phyloP scores from a whole-genome alignment of 2,329 filamentous ascomycete genomes.

The Parascedosporium putredinis region DNA sequence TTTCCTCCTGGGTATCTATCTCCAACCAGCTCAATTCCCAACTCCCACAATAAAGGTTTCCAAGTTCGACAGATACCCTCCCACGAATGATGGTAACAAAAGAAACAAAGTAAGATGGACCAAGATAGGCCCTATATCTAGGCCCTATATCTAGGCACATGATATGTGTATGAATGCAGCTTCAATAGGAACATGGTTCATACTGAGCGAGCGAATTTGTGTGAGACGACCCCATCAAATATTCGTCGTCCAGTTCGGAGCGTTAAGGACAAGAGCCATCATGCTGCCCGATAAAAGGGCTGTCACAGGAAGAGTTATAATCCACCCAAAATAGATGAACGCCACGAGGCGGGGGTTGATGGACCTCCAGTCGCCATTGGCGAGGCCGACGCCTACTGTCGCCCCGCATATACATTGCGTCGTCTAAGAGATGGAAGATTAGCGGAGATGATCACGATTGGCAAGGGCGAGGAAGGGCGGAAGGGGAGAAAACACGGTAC shows the following conservation, averaged over 20 bases:
- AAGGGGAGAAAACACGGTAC: neutral
- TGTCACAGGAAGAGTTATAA: slow-evolving; percentile 40
- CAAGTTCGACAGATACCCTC: slow-evolving; percentile 1
- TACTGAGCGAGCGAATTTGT: no score
- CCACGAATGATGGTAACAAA: neutral
- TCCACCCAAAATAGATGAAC: slow-evolving; percentile 38
- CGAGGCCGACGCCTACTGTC: slow-evolving; percentile 40
- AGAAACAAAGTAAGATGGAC: neutral
- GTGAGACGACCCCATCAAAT: no score
- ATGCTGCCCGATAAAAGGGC: slow-evolving; percentile 38
- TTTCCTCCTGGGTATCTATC: slow-evolving; percentile 1
- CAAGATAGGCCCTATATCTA: no score
- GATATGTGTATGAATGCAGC: no score
- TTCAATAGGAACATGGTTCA: no score
- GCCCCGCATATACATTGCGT: slow-evolving; percentile 43
- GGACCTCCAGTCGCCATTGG: slow-evolving; percentile 36
- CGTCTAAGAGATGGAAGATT: slow-evolving; percentile 20
- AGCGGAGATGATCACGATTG: no score
- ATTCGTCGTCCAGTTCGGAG: slow-evolving; percentile 29
- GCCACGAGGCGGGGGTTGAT: slow-evolving; percentile 38
- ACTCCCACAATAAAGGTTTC: neutral
- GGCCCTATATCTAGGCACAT: no score
- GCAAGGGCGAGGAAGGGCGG: neutral
- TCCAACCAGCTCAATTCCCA: neutral
- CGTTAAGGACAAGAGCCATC: slow-evolving; percentile 45